Evolutionary conservation across 2,329 filamentous ascomycete species (phyloP), one percentile per base, ranked within the genome.

Genomic region (Penicillium sp.): DNA sequence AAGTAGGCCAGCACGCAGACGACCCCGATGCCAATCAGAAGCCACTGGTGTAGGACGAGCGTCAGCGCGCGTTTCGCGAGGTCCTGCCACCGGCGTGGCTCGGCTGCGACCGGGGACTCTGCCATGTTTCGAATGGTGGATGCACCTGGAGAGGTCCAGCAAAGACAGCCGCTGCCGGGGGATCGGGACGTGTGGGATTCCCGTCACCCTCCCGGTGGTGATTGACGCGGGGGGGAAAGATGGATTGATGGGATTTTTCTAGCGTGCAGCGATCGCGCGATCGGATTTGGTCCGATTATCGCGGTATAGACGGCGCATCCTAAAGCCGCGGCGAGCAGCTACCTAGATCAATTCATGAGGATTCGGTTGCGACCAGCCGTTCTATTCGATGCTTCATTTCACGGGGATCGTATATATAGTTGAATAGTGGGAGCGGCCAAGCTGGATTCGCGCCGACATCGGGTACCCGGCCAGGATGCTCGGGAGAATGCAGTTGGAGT

Each of bases 1-100:
- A 77, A 64, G 50, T 74, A 75, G 36, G 77, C 80, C 51, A 75
- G 71, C 58, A 65, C 69, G 63, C 67, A 74, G 19, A 70, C 66
- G 15, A 78, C 45, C 1, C 70, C 77, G 51, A 85, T 80, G 13
- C 75, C 78, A 40, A 84, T 72, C 13, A 85, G 69, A 40, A 85
- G 76, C 78, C 81, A 85, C 65, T 85, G 81, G 39, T 77, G 74
- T 4, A 68, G 52, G 35, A 69, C 48, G 30, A 64, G 54, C n/a
- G 42, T 39, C 4, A 54, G 18, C 20, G 49, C 45, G 9, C 43
- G 48, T 28, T 57, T 60, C n/a, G 43, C 13, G 16, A 41, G 38
- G 27, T 19, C 36, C 20, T 50, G 38, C 41, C 44, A 44, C 14
- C 39, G 30, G 11, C n/a, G 37, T 10, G 28, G 21, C 11, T 35